Evolutionary conservation across 2,329 filamentous ascomycete species (phyloP).

Genomic region (Zasmidium cellare): DNA sequence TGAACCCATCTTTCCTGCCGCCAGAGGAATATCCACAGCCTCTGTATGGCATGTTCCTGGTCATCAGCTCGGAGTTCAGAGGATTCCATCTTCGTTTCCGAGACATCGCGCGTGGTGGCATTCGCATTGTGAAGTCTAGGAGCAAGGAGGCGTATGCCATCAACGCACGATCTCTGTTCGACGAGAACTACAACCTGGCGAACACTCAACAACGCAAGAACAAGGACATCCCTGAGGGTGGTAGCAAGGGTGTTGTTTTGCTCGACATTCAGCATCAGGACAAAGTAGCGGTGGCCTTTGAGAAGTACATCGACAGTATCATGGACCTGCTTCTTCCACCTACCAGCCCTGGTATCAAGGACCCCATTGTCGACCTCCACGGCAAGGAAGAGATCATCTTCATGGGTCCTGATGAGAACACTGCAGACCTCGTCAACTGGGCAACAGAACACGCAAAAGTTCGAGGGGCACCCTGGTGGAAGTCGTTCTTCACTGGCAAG

Average conservation of each 20-base stretch:
- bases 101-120: conserved; percentile 94
- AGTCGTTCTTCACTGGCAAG: conserved; percentile 99
- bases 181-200: conserved; percentile 97
- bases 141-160: conserved; percentile 95
- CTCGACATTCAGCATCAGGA: conserved; percentile 93
- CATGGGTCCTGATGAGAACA: conserved; percentile 99
- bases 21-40: conserved; percentile 89
- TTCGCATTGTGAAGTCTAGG: conserved; percentile 96
- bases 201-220: conserved; percentile 99
- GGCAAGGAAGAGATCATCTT: conserved; percentile 96
- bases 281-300: conserved; percentile 86
- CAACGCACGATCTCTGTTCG: conserved; percentile 93
- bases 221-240: conserved; percentile 98
- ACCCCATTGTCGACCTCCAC: conserved; percentile 93
- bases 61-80: conserved; percentile 94
- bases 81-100: conserved; percentile 98
- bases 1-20: conserved; percentile 86
- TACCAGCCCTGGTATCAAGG: conserved; percentile 94
- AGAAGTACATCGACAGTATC: conserved; percentile 99
- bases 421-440: conserved; percentile 95
- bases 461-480: conserved; percentile 96
- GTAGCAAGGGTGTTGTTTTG: conserved; percentile 95
- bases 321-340: conserved; percentile 90
- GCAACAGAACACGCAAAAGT: conserved; percentile 90
- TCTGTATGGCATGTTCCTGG: conserved; percentile 96